Base-by-base conservation (phyloP, 495 filamentous ascomycete species). In the Tricharina praecox region DNA sequence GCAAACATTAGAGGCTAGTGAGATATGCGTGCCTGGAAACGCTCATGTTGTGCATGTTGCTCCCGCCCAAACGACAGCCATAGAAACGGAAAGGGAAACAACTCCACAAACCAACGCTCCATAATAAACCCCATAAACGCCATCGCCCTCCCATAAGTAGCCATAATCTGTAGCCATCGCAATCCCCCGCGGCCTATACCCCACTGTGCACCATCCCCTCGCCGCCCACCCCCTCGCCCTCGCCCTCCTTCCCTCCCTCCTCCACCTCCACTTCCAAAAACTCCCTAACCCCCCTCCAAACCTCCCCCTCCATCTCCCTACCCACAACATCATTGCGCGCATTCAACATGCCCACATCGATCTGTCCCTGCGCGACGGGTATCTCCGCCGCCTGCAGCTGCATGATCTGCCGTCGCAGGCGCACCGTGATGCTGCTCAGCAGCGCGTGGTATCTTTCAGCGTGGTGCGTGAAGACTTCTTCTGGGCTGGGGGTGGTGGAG, bases 331-430 rank as follows among this genome's bases (percentile, higher is more conserved):
- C 72, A 48, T 77, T 78, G 53, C 80, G 66, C 52, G 72, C 74
- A 54, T 84, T 84, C 56, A 83, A 60, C 68, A 74, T 76, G 42
- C 78, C 77, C n/a, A 81, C 68, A 62, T 84, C 80, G 47, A 75
- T 54, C 16, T 69, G 71, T 20, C 67, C 65, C 36, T 66, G 69
- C 41, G 63, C 48, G 13, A 64, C 65, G 9, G 66, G 56, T 23
- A 79, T 70, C 13, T 70, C 68, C 0, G 74, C 72, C 60, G 79
- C 74, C 50, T 80, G 74, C 15, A 82, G 56, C 4, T 74, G 70
- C 37, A 75, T 70, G 44, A 78, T 71, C 56, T 83, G 78, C 23
- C 73, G 69, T 7, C 73, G 70, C 15, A 82, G 64, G 8, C 68
- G 63, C 11, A 75, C 71, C 48, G 72, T 68, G 42, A 77, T 70